Evolutionary conservation across 768 basidiomycete species (phyloP).

Genomic region (Boletus vermiculosoides): DNA sequence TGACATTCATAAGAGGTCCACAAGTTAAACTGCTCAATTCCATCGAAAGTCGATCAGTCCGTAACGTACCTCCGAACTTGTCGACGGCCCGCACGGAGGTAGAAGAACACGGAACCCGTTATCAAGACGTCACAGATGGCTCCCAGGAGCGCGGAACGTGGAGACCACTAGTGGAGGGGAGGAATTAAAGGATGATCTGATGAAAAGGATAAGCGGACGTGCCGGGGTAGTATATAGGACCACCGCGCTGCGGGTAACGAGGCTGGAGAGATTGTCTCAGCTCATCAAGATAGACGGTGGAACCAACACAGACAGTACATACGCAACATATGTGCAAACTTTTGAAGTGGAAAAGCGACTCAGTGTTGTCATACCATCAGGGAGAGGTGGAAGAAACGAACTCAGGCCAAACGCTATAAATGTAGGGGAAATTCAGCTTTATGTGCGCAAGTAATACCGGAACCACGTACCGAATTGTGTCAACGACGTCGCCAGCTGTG

Average conservation of each 20-base stretch:
- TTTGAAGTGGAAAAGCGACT: neutral
- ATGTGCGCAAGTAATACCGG: neutral
- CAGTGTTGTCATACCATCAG: neutral
- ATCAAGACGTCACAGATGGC: constrained; percentile 16
- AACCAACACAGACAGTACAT: neutral
- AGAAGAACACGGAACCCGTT: constrained; percentile 22
- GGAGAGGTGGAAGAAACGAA: neutral
- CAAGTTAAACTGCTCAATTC: neutral
- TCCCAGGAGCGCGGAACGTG: constrained; percentile 28
- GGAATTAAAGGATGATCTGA: neutral
- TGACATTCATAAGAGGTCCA: neutral
- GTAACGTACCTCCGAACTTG: constrained; percentile 6
- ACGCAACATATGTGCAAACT: neutral
- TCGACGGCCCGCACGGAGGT: constrained; percentile 16
- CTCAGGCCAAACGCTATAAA: constrained; percentile 5
- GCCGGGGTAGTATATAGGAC: neutral
- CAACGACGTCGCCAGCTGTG: neutral
- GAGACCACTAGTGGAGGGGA: constrained; percentile 10
- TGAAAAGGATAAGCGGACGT: neutral
- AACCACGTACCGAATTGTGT: constrained; percentile 5
- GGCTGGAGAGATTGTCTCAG: neutral
- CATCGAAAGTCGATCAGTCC: neutral
- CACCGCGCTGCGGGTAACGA: neutral
- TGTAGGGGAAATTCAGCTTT: neutral
- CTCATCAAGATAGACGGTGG: too few relatives aligned